These are phyloP conservation scores for Pythium scleroteichum DNA, from an alignment of 352 stramenopile species.

Conservation along the genomic window DNA sequence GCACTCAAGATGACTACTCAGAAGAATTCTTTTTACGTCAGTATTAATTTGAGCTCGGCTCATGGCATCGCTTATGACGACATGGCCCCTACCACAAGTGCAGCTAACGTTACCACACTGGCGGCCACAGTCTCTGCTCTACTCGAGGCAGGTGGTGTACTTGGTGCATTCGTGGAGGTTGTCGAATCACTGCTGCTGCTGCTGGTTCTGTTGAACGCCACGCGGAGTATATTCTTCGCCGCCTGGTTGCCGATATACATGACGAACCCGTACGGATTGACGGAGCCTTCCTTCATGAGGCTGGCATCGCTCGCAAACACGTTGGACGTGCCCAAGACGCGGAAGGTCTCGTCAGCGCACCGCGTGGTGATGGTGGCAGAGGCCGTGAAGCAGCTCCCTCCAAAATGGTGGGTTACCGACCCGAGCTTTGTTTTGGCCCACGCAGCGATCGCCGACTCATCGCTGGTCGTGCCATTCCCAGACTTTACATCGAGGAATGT, in stretches of 20 bases:
- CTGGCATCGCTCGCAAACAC: conserved; percentile 64
- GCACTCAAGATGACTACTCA: too few species aligned
- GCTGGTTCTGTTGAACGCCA: conserved; percentile 18
- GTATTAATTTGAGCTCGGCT: too few species aligned
- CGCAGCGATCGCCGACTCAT: background rate
- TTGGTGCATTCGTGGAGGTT: conserved; percentile 1
- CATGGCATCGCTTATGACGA: too few species aligned
- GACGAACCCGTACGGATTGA: conserved; percentile 74
- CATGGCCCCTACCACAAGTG: too few species aligned
- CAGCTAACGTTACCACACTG: too few species aligned
- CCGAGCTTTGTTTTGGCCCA: conserved; percentile 40
- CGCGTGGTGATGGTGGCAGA: conserved; percentile 33
- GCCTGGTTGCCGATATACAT: conserved; percentile 67
- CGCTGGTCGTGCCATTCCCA: conserved; percentile 29
- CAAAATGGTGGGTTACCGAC: conserved; percentile 57
- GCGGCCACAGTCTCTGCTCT: background rate
- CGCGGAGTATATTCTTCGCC: conserved; percentile 19
- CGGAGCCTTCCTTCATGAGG: conserved; percentile 60
- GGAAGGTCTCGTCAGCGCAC: conserved; percentile 60
- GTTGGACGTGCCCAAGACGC: conserved; percentile 62
- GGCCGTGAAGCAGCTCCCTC: conserved; percentile 66
- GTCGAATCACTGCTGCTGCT: background rate
- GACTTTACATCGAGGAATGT: conserved; percentile 41
- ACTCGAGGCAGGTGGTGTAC: conserved; percentile 13
- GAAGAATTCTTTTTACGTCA: too few species aligned